Percentiles rank a stretch among this genome's conserved stretches.
Conservation (phyloP, 2,329 filamentous ascomycete species). For the Tolypocladium inflatum region DNA sequence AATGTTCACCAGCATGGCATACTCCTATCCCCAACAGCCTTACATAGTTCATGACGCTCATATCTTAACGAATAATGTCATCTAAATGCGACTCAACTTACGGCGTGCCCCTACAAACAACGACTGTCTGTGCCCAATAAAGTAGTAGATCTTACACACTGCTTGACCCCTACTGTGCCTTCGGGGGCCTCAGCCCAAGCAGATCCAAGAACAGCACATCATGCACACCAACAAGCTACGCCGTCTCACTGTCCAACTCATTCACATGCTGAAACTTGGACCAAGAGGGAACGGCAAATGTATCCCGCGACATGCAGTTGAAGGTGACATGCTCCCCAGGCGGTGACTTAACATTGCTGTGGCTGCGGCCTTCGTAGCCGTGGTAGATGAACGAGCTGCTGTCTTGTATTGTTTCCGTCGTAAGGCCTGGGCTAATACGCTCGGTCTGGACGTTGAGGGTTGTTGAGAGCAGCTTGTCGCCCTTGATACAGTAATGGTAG, state of each 20-base stretch:
- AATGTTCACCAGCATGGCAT: too few relatives aligned
- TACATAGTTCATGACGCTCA: too few relatives aligned
- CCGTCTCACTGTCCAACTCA: slow-evolving; percentile 13
- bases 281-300: slow-evolving; percentile 45
- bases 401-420: slow-evolving; percentile 28
- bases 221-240: slow-evolving; percentile 23
- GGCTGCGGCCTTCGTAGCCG: slow-evolving; percentile 36
- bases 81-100: too few relatives aligned
- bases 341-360: slow-evolving; percentile 26
- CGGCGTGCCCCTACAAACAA: too few relatives aligned
- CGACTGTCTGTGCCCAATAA: too few relatives aligned
- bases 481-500: slow-evolving; percentile 24
- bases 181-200: slow-evolving; percentile 12
- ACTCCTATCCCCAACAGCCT: too few relatives aligned
- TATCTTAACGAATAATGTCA: too few relatives aligned
- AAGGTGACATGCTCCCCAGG: slow-evolving; percentile 21
- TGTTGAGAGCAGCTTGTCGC: slow-evolving; percentile 25
- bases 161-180: too few relatives aligned
- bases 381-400: slow-evolving; percentile 43
- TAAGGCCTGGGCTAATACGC: slow-evolving; percentile 27
- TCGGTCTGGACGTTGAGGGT: slow-evolving; percentile 40
- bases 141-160: too few relatives aligned
- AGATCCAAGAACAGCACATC: slow-evolving; percentile 23
- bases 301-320: slow-evolving; percentile 37
- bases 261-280: slow-evolving; percentile 35